These are phyloP conservation scores for Amanita subjunquillea DNA, from an alignment of 768 basidiomycete genomes.

Conservation along the genomic window DNA sequence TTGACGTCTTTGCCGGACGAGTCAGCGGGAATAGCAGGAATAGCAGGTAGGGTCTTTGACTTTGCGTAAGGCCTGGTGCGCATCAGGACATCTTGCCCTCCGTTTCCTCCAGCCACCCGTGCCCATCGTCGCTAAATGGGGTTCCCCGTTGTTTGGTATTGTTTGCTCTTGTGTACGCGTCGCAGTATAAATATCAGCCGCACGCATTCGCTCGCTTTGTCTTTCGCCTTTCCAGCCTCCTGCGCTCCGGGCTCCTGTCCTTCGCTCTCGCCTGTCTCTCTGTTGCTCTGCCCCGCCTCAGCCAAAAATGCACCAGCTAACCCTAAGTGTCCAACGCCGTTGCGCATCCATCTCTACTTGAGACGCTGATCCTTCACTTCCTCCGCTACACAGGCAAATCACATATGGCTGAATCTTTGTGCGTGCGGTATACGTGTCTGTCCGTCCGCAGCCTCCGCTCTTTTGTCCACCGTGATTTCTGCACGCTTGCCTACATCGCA, in stretches of 20 bases:
- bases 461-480: conserved; percentile 29
- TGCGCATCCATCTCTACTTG: conserved; percentile 21
- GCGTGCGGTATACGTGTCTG: background rate
- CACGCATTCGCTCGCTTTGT: conserved; percentile 11
- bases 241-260: conserved; percentile 35
- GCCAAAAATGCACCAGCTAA: conserved; percentile 47
- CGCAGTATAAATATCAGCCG: conserved; percentile 1
- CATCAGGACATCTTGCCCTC: too few relatives aligned
- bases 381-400: conserved; percentile 1
- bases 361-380: conserved; percentile 15
- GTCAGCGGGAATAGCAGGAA: background rate
- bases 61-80: background rate
- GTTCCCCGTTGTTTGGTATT: background rate
- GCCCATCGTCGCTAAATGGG: background rate
- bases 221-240: conserved; percentile 23
- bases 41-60: conserved; percentile 3
- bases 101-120: background rate
- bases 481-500: conserved; percentile 23
- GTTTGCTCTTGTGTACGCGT: conserved; percentile 19
- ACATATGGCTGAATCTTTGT: background rate
- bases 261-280: conserved; percentile 22
- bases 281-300: conserved; percentile 29
- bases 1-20: background rate
- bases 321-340: conserved; percentile 39
- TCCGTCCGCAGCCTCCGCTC: conserved; percentile 4